These are phyloP conservation scores for Purshia tridentata DNA, from an alignment of 306 rosid genomes.

Conservation along the genomic window DNA sequence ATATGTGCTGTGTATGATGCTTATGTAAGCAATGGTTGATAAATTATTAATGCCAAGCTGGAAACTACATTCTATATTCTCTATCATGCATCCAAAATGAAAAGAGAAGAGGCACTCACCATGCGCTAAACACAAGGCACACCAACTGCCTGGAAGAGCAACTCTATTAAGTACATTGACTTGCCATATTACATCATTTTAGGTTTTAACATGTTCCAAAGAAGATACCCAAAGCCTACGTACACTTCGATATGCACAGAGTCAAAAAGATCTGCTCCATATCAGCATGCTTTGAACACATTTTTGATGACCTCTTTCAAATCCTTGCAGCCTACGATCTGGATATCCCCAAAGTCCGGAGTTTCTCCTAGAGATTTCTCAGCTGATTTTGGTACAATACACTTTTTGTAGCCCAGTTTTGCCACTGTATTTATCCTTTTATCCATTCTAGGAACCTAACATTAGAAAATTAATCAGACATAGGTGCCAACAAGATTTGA, in stretches of 20 bases:
- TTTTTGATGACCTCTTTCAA: slow-evolving; percentile 74
- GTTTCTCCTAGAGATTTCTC: slow-evolving; percentile 44
- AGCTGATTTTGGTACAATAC: slow-evolving; percentile 71
- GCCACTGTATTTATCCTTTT: slow-evolving; percentile 71
- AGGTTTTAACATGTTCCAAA: neutral
- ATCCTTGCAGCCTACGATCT: slow-evolving; percentile 62
- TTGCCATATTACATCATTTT: neutral
- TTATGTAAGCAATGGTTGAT: neutral
- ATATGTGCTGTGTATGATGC: neutral
- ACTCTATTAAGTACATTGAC: neutral
- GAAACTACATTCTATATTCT: neutral
- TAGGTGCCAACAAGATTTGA: neutral
- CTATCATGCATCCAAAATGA: neutral
- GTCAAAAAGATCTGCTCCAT: slow-evolving; percentile 5
- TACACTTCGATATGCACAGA: neutral
- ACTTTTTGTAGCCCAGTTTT: slow-evolving; percentile 70
- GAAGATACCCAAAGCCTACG: neutral
- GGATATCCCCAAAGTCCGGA: slow-evolving; percentile 36
- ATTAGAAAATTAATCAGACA: neutral
- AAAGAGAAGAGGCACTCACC: neutral
- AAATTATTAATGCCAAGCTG: too few relatives aligned
- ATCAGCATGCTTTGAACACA: slow-evolving; percentile 44
- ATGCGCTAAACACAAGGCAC: neutral
- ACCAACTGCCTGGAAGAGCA: neutral
- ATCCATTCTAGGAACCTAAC: slow-evolving; percentile 82